A percentile compares a stretch with the other conserved stretches of the same genome.
Evolutionary conservation across 306 rosid species (phyloP).

Genomic region (Vachellia collinsii): DNA sequence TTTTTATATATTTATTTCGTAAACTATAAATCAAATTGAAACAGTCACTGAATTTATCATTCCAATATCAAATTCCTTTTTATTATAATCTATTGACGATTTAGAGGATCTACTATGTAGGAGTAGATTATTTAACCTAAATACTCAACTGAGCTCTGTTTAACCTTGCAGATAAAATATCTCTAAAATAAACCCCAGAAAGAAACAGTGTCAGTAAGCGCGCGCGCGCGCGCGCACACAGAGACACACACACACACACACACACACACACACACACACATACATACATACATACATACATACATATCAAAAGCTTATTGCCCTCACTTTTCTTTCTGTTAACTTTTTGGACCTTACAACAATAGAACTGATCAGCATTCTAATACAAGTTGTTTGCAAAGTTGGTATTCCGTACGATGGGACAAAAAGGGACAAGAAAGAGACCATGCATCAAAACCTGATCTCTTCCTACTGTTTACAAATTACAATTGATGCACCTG

Average conservation of each 20-base stretch:
- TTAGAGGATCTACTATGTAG: not conserved
- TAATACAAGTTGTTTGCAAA: not conserved
- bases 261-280: too few relatives aligned
- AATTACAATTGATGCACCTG: slow-evolving; percentile 1
- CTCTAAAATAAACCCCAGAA: not conserved
- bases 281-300: too few relatives aligned
- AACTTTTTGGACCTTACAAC: not conserved
- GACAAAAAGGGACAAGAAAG: not conserved
- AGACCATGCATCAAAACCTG: slow-evolving; percentile 8
- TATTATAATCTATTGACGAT: not conserved
- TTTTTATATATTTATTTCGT: too few relatives aligned
- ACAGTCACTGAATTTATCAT: too few relatives aligned
- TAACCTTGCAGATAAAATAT: not conserved
- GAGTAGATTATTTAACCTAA: not conserved
- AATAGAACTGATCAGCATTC: not conserved
- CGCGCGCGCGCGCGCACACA: too few relatives aligned
- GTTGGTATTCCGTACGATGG: not conserved
- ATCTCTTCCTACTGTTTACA: slow-evolving; percentile 13
- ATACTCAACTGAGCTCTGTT: not conserved
- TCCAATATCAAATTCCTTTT: not conserved
- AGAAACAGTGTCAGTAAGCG: not conserved
- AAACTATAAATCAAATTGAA: too few relatives aligned
- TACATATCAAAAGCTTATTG: not conserved
- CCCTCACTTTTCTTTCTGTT: not conserved
- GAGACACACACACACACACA: too few relatives aligned